Evolutionary conservation across 176 grass and related monocot species (phyloP).

Genomic region (Phyllostachys edulis): DNA sequence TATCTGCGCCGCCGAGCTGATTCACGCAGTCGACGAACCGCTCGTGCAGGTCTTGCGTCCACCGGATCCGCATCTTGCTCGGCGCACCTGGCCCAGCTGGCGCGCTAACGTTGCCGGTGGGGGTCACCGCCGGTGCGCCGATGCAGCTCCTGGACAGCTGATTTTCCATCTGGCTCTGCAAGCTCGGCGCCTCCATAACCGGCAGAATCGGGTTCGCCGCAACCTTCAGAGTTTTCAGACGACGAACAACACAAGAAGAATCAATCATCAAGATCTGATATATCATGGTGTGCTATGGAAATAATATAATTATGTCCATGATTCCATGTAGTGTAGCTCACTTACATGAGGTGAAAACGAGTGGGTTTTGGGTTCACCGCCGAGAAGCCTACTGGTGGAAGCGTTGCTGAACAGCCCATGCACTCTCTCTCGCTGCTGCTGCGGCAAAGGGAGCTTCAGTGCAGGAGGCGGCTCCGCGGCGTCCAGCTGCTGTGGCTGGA

Average conservation of each 20-base stretch:
- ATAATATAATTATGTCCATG: not conserved
- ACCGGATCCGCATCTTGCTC: constrained; percentile 80
- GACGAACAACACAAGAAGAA: not conserved
- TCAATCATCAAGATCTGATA: not conserved
- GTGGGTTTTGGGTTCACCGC: constrained; percentile 15
- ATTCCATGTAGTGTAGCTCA: not conserved
- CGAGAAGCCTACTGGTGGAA: not conserved
- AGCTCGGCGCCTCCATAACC: constrained; percentile 25
- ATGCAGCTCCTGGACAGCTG: constrained; percentile 15
- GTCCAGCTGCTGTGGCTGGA: constrained; percentile 20
- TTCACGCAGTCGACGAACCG: constrained; percentile 80
- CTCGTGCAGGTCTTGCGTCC: constrained; percentile 90
- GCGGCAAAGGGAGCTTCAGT: constrained; percentile 32
- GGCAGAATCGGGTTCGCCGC: constrained; percentile 27
- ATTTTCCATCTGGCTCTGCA: constrained; percentile 40
- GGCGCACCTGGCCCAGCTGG: constrained; percentile 13
- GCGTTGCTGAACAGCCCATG: constrained; percentile 10
- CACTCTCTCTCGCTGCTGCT: constrained; percentile 6
- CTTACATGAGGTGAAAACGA: constrained; percentile 34
- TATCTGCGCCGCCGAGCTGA: constrained; percentile 78
- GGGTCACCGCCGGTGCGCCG: not conserved
- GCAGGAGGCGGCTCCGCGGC: not conserved
- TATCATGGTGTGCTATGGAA: not conserved
- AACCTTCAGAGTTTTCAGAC: constrained; percentile 37
- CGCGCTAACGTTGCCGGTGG: not conserved